phyloP scores from a whole-genome alignment of 2,329 filamentous ascomycete species.

The Pseudopithomyces maydicus region DNA sequence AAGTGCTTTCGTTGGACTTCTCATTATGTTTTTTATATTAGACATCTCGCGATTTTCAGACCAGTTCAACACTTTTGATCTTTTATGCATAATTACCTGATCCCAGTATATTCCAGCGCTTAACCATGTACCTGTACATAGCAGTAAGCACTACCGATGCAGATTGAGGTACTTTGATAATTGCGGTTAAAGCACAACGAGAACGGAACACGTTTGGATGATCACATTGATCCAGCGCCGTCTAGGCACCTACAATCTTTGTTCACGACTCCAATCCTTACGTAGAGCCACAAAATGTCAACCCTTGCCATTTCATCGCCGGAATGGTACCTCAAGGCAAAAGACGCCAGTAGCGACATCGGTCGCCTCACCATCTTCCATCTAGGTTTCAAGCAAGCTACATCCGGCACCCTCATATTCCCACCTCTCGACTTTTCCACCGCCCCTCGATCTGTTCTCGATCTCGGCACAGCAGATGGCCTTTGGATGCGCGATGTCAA shows the following conservation, averaged over 20 bases:
- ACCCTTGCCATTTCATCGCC: constrained; percentile 4
- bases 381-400: constrained; percentile 15
- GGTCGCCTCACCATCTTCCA: constrained; percentile 15
- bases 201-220: no score
- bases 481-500: constrained; percentile 18
- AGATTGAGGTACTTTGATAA: no score
- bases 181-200: no score
- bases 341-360: constrained; percentile 15
- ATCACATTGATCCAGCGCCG: no score
- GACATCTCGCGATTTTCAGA: no score
- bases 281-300: not conserved
- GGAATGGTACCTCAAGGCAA: constrained; percentile 13
- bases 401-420: constrained; percentile 11
- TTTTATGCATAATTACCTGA: no score
- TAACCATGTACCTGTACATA: no score
- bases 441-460: constrained; percentile 11
- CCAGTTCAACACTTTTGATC: no score
- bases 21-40: no score
- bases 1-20: no score
- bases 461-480: constrained; percentile 14
- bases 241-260: not conserved
- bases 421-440: constrained; percentile 12
- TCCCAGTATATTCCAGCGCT: no score
- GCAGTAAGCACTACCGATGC: no score
- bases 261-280: not conserved